Evolutionary conservation across 164 flowering plant genomes (phyloP), one percentile per base, ranked within the genome.

Genomic region (Vitis labrusca): DNA sequence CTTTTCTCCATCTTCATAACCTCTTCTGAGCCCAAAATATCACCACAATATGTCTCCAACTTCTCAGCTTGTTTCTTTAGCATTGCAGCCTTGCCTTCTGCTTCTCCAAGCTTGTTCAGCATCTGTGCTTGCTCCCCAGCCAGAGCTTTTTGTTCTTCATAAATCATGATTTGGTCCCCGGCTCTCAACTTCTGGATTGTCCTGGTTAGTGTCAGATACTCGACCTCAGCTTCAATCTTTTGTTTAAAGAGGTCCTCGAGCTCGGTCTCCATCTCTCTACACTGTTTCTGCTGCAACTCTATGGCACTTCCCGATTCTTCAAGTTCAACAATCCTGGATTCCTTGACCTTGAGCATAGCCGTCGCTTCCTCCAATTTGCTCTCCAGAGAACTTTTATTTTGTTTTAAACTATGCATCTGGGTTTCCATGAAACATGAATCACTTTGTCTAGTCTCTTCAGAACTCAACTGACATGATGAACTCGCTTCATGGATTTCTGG

Each of bases 221-320:
- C 86, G 8, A 89, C 37, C 71, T 91, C 93, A 60, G 92, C 88
- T 82, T 85, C 93, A 8, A 91, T 74, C 83, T 75, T 89, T 67
- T 71, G 78, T 79, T 70, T 80, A 50, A 86, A 85, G 16, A 85
- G 72, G 59, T 54, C 62, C 67, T 86, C 89, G n/a, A 86, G 59
- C 65, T 88, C 87, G 1, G 54, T 54, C 66, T 78, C 90, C 23
- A 80, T 44, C 72, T 81, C 83, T 66, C 58, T 54, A 54, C 48
- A 51, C 16, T 44, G 50, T 44, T 76, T 76, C 57, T 61, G 74
- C 10, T 65, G 73, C 58, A 71, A 58, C 13, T 64, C 76, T 11
- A 14, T 11, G 16, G 56, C 54, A 64, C 73, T 73, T 9, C 61
- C 80, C 11, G 58, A 61, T 63, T 73, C 79, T 71, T 86, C 86